Evolutionary conservation across 768 basidiomycete genomes (phyloP).

Genomic region (Lyophyllum shimeji): DNA sequence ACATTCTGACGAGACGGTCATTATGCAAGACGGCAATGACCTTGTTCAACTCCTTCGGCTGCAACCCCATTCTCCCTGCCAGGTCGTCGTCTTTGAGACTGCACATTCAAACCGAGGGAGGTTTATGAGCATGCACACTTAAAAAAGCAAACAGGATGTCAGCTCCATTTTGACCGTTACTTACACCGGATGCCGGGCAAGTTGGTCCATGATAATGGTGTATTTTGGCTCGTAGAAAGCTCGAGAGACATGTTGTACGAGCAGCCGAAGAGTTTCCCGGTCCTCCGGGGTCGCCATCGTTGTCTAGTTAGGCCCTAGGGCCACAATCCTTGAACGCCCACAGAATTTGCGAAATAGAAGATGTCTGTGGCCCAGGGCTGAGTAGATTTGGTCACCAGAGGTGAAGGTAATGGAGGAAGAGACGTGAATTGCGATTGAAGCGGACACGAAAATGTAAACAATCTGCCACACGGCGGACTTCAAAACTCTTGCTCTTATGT

Average conservation of each 20-base stretch:
- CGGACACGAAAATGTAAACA: neutral
- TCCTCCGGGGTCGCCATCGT: slow-evolving; percentile 51
- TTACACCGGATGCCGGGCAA: slow-evolving; percentile 93
- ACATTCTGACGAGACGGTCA: slow-evolving; percentile 80
- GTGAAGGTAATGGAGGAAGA: slow-evolving; percentile 3
- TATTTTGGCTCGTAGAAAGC: slow-evolving; percentile 94
- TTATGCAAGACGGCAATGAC: slow-evolving; percentile 79
- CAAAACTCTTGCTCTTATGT: slow-evolving; percentile 2
- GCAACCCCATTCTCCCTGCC: slow-evolving; percentile 86
- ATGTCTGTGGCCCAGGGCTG: slow-evolving; percentile 2
- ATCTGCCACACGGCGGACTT: slow-evolving; percentile 11
- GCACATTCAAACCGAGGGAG: slow-evolving; percentile 24
- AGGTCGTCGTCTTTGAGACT: slow-evolving; percentile 94
- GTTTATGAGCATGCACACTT: slow-evolving; percentile 19
- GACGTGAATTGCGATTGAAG: neutral
- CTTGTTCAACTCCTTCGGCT: slow-evolving; percentile 89
- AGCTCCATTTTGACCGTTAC: slow-evolving; percentile 42
- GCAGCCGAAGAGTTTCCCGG: slow-evolving; percentile 76
- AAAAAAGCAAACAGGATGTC: slow-evolving; percentile 15
- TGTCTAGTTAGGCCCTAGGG: slow-evolving; percentile 14
- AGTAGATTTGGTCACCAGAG: neutral
- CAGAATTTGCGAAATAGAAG: slow-evolving; percentile 1
- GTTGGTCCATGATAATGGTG: slow-evolving; percentile 91
- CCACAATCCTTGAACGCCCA: slow-evolving; percentile 10
- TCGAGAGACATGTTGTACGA: slow-evolving; percentile 91